Evolutionary conservation across 148 eudicot genomes (phyloP).

Genomic region (Simmondsia chinensis): DNA sequence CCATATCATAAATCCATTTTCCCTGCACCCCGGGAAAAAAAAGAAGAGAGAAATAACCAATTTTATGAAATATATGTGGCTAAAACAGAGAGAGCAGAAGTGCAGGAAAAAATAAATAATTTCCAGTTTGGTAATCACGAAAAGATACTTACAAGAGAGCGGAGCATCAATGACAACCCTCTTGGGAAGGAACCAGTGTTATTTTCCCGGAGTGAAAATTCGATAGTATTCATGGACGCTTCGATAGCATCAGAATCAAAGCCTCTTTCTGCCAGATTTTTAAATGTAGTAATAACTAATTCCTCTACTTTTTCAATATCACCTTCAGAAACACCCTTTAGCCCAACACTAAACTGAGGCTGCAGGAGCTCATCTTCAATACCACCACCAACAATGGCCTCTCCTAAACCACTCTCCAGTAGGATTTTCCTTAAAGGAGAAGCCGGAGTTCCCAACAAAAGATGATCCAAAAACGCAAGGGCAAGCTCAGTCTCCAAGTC

Average conservation of each 20-base stretch:
- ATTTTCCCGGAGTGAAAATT: conserved; percentile 90
- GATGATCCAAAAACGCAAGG: conserved; percentile 78
- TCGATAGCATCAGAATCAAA: conserved; percentile 85
- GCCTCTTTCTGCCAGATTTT: conserved; percentile 66
- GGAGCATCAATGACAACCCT: conserved; percentile 92
- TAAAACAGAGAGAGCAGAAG: too few species aligned
- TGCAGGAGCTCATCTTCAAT: conserved; percentile 88
- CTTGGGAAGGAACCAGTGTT: conserved; percentile 98
- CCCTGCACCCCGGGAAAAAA: conserved; percentile 34
- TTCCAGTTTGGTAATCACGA: not conserved
- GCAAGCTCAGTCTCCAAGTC: conserved; percentile 92
- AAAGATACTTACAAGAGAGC: conserved; percentile 56
- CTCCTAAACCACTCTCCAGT: conserved; percentile 94
- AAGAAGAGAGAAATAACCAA: not conserved
- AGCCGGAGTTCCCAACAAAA: conserved; percentile 93
- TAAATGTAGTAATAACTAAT: conserved; percentile 52
- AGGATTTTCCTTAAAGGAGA: conserved; percentile 91
- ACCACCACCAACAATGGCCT: conserved; percentile 94
- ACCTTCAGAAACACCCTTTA: conserved; percentile 84
- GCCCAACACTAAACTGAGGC: conserved; percentile 86
- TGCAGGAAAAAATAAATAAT: not conserved
- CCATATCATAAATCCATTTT: conserved; percentile 96
- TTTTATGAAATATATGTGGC: too few species aligned
- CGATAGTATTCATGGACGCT: conserved; percentile 97
- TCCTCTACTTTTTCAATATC: conserved; percentile 86